Percentiles rank a stretch among this genome's conserved stretches.
Conservation (phyloP, 306 rosid genomes). For the Echinosophora koreensis region DNA sequence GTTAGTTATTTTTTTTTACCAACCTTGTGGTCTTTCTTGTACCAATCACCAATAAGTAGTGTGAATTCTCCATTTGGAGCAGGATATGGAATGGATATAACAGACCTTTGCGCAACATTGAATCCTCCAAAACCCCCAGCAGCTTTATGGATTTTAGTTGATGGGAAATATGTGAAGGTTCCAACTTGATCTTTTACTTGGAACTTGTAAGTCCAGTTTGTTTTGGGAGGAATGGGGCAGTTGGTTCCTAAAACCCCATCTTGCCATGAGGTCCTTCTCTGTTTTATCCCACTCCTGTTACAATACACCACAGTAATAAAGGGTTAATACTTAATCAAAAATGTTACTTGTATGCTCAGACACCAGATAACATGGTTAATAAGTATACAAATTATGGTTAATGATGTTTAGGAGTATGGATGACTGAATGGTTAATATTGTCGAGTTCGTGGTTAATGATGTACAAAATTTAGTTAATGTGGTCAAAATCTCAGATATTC, state of each 20-base stretch:
- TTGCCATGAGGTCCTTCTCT: slow-evolving; percentile 80
- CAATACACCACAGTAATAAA: background rate
- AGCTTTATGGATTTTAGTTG: slow-evolving; percentile 74
- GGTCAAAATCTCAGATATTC: no score
- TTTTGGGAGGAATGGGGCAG: slow-evolving; percentile 84
- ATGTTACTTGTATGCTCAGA: no score
- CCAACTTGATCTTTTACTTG: slow-evolving; percentile 91
- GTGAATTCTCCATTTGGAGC: slow-evolving; percentile 68
- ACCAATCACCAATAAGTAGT: slow-evolving; percentile 81
- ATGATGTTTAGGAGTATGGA: no score
- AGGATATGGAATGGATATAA: slow-evolving; percentile 74
- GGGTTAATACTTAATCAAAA: no score
- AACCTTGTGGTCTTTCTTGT: slow-evolving; percentile 68
- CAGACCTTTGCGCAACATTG: slow-evolving; percentile 69
- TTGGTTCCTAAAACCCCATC: slow-evolving; percentile 92
- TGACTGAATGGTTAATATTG: no score
- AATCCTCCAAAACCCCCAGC: slow-evolving; percentile 84
- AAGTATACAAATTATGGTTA: no score
- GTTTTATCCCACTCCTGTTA: slow-evolving; percentile 83
- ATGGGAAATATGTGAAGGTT: slow-evolving; percentile 75
- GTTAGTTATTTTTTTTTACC: background rate
- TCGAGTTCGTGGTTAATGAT: no score
- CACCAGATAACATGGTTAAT: no score
- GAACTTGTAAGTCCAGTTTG: slow-evolving; percentile 88
- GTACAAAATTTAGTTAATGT: no score